These are phyloP conservation scores for Arthrinium puccinioides DNA, from an alignment of 2,329 filamentous ascomycete species.

Conservation along the genomic window DNA sequence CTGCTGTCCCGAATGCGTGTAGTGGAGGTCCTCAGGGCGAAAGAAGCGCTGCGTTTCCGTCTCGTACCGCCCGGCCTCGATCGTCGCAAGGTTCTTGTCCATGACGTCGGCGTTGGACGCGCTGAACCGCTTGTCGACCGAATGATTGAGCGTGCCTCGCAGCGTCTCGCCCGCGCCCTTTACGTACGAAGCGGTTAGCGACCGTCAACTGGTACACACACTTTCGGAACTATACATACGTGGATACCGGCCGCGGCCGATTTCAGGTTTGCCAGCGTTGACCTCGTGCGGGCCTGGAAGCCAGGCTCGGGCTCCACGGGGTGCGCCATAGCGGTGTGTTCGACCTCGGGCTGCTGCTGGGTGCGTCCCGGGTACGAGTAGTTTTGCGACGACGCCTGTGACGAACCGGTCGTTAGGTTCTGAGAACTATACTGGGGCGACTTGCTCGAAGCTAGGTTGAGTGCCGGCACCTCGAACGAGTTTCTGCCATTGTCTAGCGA, in stretches of 20 bases:
- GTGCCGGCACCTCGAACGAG: background rate
- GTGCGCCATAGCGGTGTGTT: background rate
- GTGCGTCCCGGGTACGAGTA: constrained; percentile 5
- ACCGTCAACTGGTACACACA: constrained; percentile 4
- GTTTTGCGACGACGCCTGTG: no score
- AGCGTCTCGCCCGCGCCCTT: constrained; percentile 16
- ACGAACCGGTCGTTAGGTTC: no score
- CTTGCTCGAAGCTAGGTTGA: no score
- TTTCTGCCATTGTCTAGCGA: no score
- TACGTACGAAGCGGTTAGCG: constrained; percentile 9
- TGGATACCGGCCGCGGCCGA: constrained; percentile 5
- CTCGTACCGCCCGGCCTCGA: constrained; percentile 10
- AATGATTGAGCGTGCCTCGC: constrained; percentile 15
- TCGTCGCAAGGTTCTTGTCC: constrained; percentile 7
- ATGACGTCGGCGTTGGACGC: constrained; percentile 5
- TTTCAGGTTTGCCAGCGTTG: constrained; percentile 4
- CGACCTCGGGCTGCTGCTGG: constrained; percentile 1
- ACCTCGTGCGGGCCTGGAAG: background rate
- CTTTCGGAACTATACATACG: constrained; percentile 5
- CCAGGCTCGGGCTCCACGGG: background rate
- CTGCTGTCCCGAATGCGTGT: background rate
- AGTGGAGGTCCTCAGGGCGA: constrained; percentile 9
- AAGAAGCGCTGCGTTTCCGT: constrained; percentile 7
- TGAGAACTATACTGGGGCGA: no score
- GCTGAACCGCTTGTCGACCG: constrained; percentile 12